A percentile compares a stretch with the other conserved stretches of the same genome.
phyloP scores from a whole-genome alignment of 2,329 filamentous ascomycete genomes.

The Fusarium sp. region DNA sequence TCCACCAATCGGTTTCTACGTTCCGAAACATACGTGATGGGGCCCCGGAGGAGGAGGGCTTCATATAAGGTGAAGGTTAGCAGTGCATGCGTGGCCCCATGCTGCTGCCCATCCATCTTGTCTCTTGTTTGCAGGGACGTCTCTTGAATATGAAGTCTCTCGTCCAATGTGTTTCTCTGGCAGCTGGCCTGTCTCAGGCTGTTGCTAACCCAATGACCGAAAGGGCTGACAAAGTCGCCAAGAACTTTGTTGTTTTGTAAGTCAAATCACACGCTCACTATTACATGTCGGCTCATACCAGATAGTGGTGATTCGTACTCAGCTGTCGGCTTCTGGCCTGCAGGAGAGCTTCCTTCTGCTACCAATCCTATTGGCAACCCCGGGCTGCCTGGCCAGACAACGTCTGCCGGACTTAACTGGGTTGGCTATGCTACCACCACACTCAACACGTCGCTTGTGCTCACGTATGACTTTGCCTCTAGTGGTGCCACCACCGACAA shows the following conservation, averaged over 20 bases:
- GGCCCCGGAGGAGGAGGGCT: neutral
- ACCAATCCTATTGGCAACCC: slow-evolving; percentile 33
- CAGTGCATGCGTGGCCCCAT: too few relatives aligned
- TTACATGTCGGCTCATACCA: neutral
- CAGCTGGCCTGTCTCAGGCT: neutral
- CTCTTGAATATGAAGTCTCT: neutral
- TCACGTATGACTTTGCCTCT: slow-evolving; percentile 37
- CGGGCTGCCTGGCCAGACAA: slow-evolving; percentile 29
- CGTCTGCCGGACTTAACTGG: slow-evolving; percentile 34
- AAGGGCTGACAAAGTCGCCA: neutral
- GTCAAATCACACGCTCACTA: neutral
- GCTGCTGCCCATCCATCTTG: neutral
- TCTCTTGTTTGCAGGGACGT: too few relatives aligned
- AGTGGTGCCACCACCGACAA: slow-evolving; percentile 37
- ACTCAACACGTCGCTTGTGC: slow-evolving; percentile 24
- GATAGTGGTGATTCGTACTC: slow-evolving; percentile 36
- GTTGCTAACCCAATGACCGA: slow-evolving; percentile 1
- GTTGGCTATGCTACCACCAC: slow-evolving; percentile 30
- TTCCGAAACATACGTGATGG: slow-evolving; percentile 22
- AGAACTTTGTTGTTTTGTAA: slow-evolving; percentile 24
- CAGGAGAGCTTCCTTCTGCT: slow-evolving; percentile 18
- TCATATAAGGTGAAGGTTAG: neutral
- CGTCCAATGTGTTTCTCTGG: neutral
- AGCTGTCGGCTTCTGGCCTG: slow-evolving; percentile 31
- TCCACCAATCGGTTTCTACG: slow-evolving; percentile 20